phyloP scores from a whole-genome alignment of 345 rosid genomes.

The Brassica napus region Da-Ae NC_063434.1:3325501-3326000 shows the following conservation, averaged over 20 bases:
- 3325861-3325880: constrained; percentile 1
- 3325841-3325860: neutral
- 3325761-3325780: neutral
- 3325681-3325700: neutral
- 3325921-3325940: constrained; percentile 12
- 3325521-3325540: constrained; percentile 16
- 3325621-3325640: constrained; percentile 27
- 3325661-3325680: neutral
- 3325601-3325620: constrained; percentile 22
- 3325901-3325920: constrained; percentile 9
- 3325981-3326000: constrained; percentile 12
- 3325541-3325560: constrained; percentile 4
- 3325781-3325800: neutral
- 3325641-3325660: constrained; percentile 2
- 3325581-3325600: constrained; percentile 6
- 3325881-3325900: constrained; percentile 6
- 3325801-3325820: constrained; percentile 2
- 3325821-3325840: neutral
- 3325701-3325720: neutral
- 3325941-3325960: constrained; percentile 15
- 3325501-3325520: constrained; percentile 6
- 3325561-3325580: constrained; percentile 1
- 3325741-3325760: neutral
- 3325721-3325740: neutral
- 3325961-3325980: constrained; percentile 7